Base-by-base conservation (phyloP, 257 asterid genomes). In the Paulownia fortunei region DNA sequence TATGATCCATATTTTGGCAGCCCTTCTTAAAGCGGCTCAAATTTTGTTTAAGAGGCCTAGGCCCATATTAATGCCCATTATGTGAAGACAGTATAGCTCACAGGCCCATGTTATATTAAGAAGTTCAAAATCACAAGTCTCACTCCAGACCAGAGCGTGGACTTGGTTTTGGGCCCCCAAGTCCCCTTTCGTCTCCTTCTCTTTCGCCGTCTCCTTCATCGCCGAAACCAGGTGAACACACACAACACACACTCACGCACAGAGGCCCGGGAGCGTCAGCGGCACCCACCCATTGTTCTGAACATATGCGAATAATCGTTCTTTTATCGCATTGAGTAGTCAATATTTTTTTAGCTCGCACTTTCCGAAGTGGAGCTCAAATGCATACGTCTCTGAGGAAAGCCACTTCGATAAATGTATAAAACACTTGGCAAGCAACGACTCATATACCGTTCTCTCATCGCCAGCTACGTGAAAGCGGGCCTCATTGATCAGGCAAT, bases 391-490 rank as follows among this genome's bases (percentile, higher is more conserved):
- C 79, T 84, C 82, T 61, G 83, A 72, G 88, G 84, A 47, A 9
- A 42, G 46, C 79, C 80, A 76, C 74, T 76, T 71, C 83, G 92
- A 84, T 89, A 85, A 87, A 95, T 95, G 98, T 89, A 91, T 89
- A 90, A 72, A 77, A 69, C 81, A 81, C 96, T 93, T 84, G 94
- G 92, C 90, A 88, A 79, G 79, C 91, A 86, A 81, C 95, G 98
- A 81, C 91, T 91, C 66, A 83, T 86, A 80, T 90, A 90, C 83
- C 98, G 99, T 54, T 86, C 91, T 66, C 87, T 87, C 73, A 93
- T 95, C 37, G 88, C 96, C 26, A 77, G 64, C 75, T 87, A 82
- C 69, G 94, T 93, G 30, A 93, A 90, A 83, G 84, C 87, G 9
- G 97, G 94, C 41, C 83, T 80, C 69, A 83, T 95, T 44, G 89